Evolutionary conservation across 2,329 filamentous ascomycete species (phyloP).

Genomic region (Phialocephala sp.): DNA sequence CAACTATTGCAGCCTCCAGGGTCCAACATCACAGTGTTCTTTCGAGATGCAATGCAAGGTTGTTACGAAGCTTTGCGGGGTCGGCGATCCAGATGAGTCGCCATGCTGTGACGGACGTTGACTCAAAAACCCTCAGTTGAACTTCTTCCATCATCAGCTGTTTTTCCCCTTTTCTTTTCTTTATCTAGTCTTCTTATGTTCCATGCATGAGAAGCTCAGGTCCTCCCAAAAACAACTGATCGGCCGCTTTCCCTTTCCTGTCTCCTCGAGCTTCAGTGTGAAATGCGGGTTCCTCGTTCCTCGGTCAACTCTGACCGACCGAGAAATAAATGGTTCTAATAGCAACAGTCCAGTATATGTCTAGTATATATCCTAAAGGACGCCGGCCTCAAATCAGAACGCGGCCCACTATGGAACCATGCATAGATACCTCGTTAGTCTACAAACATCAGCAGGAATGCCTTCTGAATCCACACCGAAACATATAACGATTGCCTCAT

Average conservation of each 20-base stretch:
- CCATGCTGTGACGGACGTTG: too few relatives aligned
- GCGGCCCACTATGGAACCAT: neutral
- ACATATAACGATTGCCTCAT: conserved; percentile 6
- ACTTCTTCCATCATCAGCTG: neutral
- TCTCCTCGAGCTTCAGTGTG: neutral
- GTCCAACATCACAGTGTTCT: neutral
- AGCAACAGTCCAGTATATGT: neutral
- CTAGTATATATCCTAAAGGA: conserved; percentile 7
- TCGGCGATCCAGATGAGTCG: neutral
- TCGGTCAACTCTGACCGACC: conserved; percentile 4
- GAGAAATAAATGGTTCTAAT: neutral
- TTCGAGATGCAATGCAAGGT: neutral
- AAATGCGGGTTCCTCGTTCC: neutral
- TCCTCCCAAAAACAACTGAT: neutral
- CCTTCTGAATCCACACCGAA: neutral
- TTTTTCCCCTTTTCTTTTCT: neutral
- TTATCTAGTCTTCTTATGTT: neutral
- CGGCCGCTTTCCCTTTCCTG: too few relatives aligned
- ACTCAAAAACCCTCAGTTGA: neutral
- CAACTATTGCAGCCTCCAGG: neutral
- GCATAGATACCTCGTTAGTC: neutral
- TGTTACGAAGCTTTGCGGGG: conserved; percentile 8
- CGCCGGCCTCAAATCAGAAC: neutral
- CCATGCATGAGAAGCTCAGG: neutral
- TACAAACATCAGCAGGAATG: neutral